Evolutionary conservation across 345 rosid species (phyloP).

Genomic region (Cardamine occulta): DNA sequence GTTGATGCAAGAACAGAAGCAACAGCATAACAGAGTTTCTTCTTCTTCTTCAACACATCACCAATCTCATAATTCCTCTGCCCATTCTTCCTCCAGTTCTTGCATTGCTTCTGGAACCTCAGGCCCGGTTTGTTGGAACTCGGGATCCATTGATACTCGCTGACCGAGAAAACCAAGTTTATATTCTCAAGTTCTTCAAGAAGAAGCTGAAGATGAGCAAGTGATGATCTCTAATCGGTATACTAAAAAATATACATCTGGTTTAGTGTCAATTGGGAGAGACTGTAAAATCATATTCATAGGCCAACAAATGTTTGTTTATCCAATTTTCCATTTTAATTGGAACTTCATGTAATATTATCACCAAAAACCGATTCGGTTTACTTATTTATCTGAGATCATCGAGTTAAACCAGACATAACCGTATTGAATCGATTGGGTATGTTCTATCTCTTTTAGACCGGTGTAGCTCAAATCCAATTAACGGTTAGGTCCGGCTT

Average conservation of each 20-base stretch:
- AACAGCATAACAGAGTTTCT: slow-evolving; percentile 38
- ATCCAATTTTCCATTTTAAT: slow-evolving; percentile 18
- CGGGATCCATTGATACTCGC: slow-evolving; percentile 41
- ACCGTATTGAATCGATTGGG: background rate
- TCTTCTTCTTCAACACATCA: slow-evolving; percentile 39
- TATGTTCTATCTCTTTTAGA: background rate
- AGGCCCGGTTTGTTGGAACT: slow-evolving; percentile 46
- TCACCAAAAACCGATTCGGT: slow-evolving; percentile 23
- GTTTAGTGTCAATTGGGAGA: slow-evolving; percentile 33
- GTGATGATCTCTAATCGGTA: slow-evolving; percentile 38
- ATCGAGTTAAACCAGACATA: background rate
- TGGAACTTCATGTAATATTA: background rate
- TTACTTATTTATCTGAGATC: slow-evolving; percentile 8
- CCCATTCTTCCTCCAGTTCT: slow-evolving; percentile 51
- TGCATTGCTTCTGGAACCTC: slow-evolving; percentile 48
- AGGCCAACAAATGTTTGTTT: slow-evolving; percentile 32
- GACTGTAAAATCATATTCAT: slow-evolving; percentile 33
- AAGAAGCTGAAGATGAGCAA: slow-evolving; percentile 18
- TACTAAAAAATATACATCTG: slow-evolving; percentile 32
- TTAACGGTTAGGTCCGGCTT: background rate
- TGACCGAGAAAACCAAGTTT: slow-evolving; percentile 22
- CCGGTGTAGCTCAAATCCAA: background rate
- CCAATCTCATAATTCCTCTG: slow-evolving; percentile 39
- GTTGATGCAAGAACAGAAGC: slow-evolving; percentile 45
- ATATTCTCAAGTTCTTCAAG: slow-evolving; percentile 6